phyloP scores from a whole-genome alignment of 1,139 yeast genomes.

The Geotrichum reessii region DNA sequence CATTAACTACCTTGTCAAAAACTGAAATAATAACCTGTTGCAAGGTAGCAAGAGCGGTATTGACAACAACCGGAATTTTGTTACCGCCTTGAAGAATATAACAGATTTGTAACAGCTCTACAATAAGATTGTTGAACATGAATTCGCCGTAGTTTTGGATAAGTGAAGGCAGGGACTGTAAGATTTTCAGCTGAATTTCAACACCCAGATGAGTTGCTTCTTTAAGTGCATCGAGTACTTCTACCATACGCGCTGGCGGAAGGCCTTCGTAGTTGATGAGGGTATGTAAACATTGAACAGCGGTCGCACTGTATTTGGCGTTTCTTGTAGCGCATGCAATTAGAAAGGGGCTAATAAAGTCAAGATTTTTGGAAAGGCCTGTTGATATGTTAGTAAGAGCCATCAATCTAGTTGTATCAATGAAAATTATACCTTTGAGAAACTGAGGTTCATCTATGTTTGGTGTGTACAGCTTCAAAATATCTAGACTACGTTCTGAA shows the following conservation, averaged over 20 bases:
- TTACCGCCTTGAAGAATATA: constrained; percentile 63
- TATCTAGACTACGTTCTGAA: constrained; percentile 54
- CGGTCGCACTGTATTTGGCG: constrained; percentile 63
- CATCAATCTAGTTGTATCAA: neutral
- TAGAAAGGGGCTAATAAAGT: constrained; percentile 63
- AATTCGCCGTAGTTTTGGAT: constrained; percentile 55
- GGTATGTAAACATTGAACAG: constrained; percentile 63
- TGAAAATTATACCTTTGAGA: constrained; percentile 30
- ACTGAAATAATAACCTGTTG: constrained; percentile 75
- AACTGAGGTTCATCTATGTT: constrained; percentile 31
- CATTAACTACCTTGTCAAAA: constrained; percentile 56
- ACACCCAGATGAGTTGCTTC: constrained; percentile 73
- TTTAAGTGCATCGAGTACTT: constrained; percentile 57
- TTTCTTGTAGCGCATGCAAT: constrained; percentile 69
- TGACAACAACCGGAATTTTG: constrained; percentile 72
- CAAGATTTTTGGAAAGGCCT: constrained; percentile 42
- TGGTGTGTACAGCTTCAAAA: constrained; percentile 39
- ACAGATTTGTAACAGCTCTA: constrained; percentile 62
- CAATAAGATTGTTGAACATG: constrained; percentile 52
- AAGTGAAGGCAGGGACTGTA: constrained; percentile 75
- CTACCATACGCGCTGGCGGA: constrained; percentile 47
- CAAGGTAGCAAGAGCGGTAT: constrained; percentile 88
- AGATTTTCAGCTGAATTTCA: constrained; percentile 80
- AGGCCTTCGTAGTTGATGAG: constrained; percentile 50
- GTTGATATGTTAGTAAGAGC: constrained; percentile 14